Base-by-base conservation (phyloP, 164 flowering plant genomes). In the Vitis amurensis region DNA sequence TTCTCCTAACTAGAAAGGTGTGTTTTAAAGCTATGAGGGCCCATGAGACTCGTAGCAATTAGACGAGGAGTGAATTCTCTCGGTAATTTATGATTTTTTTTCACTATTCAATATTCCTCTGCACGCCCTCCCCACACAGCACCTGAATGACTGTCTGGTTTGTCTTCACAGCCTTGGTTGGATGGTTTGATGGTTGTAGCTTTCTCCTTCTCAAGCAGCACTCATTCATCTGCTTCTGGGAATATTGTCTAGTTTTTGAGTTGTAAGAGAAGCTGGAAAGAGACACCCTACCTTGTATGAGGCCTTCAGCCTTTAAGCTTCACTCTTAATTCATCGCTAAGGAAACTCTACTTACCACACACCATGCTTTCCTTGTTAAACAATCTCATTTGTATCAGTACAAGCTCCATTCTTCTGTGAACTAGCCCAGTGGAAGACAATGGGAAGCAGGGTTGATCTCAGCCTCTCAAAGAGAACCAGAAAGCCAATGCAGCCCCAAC, bases 271-370 rank as follows among this genome's bases (percentile, higher is more conserved):
- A 19, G 29, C 51, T 50, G n/a, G 75, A 72, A 63, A 55, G 57
- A 27, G 76, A 72, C 67, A 27, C 58, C 61, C 55, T 61, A 76
- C 70, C 75, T 19, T 76, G 29, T 56, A 23, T 23, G 51, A 19
- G 44, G 60, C 13, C 3, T 23, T 23, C 8, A 65, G 44, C 55
- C 37, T 14, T 53, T 9, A 37, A 37, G 6, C 44, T 37, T 37
- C 55, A 51, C 64, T 15, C 44, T 64, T 68, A 58, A 74, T 58
- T 63, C 59, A 23, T 50, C 19, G 23, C 31, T 58, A 74, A 74
- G 72, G 59, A 74, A 74, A 27, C 61, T 51, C 69, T 64, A 10
- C 31, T 58, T 47, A 59, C 64, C 14, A 8, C 31, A 49, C 7
- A 3, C 56, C 16, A 13, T 53, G 16, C 6, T 68, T 16, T 17